Base-by-base conservation (phyloP, 768 basidiomycete genomes). In the Nidularia pulvinata region DNA sequence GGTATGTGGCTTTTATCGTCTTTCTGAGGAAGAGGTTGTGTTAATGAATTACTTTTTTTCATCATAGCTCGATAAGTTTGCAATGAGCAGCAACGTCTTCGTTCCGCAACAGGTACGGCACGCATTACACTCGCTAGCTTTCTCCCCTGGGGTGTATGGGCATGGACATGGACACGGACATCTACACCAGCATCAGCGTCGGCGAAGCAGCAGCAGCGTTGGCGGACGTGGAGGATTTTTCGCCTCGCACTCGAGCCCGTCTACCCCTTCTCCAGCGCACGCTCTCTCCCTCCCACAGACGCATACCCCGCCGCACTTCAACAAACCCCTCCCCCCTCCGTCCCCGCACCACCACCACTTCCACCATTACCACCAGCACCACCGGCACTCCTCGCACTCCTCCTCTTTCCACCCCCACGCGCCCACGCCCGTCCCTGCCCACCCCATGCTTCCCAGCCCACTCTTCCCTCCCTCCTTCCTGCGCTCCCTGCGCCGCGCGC, bases 1-100 rank as follows among this genome's bases (percentile, higher is more conserved):
- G 65, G 91, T 91, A 65, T 57, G 86, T 64, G n/a, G 48, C 25
- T 32, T 36, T 45, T 19, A 19, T 19, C 7, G 7, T 46, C 6
- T 47, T 46, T 16, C 2, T 16, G 25, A 22, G 11, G 45, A 10
- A 37, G 7, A n/a, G 37, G 39, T 54, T 59, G 51, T 47, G 33
- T 36, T 51, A 35, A 22, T 33, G 49, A 4, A 3, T 30, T 30
- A 19, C 19, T 30, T 30, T 30, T 30, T 30, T 30, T 30, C 33
- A 53, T 49, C 14, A 34, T 60, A 92, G 90, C 76, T 93, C 11
- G 89, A 93, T 64, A 82, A 80, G 60, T 93, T 93, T 64, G 78
- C 89, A 2, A 85, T 93, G 80, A 92, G 89, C 60, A 81, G 80
- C 5, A 82, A 81, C 42, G 67, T 89, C 47, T 69, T 75, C 33